These are phyloP conservation scores for Dillenia suffruticosa DNA, from an alignment of 164 flowering plant genomes.

Conservation along the genomic window DNA sequence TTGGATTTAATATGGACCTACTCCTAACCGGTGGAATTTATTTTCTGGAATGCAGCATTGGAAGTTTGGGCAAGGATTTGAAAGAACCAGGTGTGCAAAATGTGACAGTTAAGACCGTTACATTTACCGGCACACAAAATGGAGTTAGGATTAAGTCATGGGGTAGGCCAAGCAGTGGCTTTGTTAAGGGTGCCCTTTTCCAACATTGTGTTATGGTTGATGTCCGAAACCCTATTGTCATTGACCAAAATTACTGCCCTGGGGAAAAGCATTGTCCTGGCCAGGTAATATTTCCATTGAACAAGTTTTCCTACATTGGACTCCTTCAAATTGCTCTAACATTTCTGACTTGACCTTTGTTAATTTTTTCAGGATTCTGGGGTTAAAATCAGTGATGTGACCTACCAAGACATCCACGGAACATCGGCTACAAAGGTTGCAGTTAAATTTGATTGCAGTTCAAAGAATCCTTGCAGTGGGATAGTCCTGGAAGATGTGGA, in stretches of 20 bases:
- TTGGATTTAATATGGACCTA: no score
- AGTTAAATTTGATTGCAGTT: conserved; percentile 45
- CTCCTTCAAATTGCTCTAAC: neutral
- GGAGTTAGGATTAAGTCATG: conserved; percentile 78
- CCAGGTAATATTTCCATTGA: conserved; percentile 28
- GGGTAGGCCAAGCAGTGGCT: conserved; percentile 64
- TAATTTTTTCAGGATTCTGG: conserved; percentile 26
- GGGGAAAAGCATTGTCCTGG: conserved; percentile 36
- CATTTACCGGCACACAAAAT: conserved; percentile 47
- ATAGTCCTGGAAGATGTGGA: conserved; percentile 35
- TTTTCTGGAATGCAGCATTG: conserved; percentile 41
- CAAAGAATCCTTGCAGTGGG: conserved; percentile 32
- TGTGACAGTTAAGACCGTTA: conserved; percentile 51
- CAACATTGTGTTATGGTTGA: conserved; percentile 38
- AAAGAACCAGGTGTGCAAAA: conserved; percentile 63
- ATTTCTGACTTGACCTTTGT: neutral
- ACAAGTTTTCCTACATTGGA: neutral
- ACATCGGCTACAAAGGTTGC: conserved; percentile 47
- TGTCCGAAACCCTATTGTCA: conserved; percentile 59
- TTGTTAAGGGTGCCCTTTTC: conserved; percentile 45
- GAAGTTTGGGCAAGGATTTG: conserved; percentile 53
- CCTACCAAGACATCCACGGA: conserved; percentile 36
- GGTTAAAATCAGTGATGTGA: conserved; percentile 33
- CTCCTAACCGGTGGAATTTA: no score
- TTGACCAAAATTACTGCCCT: conserved; percentile 79